These are phyloP conservation scores for Eucalyptus viminalis DNA, from an alignment of 345 rosid genomes.

Conservation along the genomic window DNA sequence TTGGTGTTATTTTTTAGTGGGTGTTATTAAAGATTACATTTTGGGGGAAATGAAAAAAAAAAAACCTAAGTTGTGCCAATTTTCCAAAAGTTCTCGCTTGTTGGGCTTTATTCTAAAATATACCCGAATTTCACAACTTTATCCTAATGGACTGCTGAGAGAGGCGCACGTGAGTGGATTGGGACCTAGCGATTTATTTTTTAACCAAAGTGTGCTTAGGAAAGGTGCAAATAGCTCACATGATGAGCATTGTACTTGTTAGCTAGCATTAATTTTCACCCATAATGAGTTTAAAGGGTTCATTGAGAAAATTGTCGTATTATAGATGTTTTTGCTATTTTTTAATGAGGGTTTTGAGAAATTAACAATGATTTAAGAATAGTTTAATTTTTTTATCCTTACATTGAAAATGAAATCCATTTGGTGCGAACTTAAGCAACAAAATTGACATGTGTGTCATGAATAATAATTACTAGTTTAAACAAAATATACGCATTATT, in stretches of 20 bases:
- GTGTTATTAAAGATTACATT: neutral
- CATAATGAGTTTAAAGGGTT: neutral
- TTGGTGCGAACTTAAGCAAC: neutral
- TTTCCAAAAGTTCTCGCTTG: neutral
- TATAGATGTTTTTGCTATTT: neutral
- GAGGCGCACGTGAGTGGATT: neutral
- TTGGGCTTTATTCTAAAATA: neutral
- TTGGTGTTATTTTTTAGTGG: neutral
- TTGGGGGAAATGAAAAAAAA: neutral
- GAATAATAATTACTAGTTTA: neutral
- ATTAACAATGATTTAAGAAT: neutral
- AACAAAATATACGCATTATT: neutral
- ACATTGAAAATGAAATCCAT: neutral
- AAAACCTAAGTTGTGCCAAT: neutral
- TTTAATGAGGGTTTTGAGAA: neutral
- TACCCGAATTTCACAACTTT: neutral
- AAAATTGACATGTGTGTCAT: neutral
- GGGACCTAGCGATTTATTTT: neutral
- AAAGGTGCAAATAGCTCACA: neutral
- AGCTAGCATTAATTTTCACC: neutral
- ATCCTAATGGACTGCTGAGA: neutral
- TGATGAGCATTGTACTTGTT: neutral
- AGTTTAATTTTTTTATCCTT: neutral
- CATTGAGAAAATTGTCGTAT: neutral
- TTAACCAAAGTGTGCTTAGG: neutral